Evolutionary conservation across 257 asterid species (phyloP), one percentile per base, ranked within the genome.

Genomic region (Solanum chiquidenum): DNA sequence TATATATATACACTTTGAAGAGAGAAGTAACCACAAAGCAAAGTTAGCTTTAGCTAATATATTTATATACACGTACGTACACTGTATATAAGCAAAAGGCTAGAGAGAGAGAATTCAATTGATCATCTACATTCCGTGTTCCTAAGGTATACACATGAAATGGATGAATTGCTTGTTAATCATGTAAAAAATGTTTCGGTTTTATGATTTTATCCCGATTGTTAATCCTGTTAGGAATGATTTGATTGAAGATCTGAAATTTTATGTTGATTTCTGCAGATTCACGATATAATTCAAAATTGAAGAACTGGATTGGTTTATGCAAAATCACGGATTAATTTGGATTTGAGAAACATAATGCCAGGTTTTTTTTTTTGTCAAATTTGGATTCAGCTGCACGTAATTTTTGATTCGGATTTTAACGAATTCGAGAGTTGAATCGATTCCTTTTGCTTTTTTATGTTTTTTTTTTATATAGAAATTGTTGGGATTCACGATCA

Each of bases 321-420:
- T 13, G 46, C 82, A 20, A 35, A 34, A 73, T 73, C 49, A 73
- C 82, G 49, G 9, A 7, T 21, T 71, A 71, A 71, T 71, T 71
- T 20, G 77, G 42, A 73, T 73, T 73, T 73, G 82, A 35, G 29
- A 73, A 84, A 83, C 80, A 88, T 83, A 93, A 95, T 95, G 98
- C 93, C 94, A 91, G 99, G 99, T 96, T 88, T 44, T 88, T 89
- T 46, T 14, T 49, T 49, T 82, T 29, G 55, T 60, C 73, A 25
- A 68, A 7, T 25, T 42, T 87, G 86, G 84, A 29, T 58, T 80
- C 68, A 46, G 66, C 68, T 80, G 85, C 40, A 27, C 68, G 23
- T 16, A 80, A 80, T 2, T 80, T 79, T 37, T 77, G 20, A 77
- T 42, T 77, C 52, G 27, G 44, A 52, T n/a, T 33, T 33, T 71